phyloP scores from a whole-genome alignment of 805 yeast species.

The Cyberlindnera misumaiensis region DNA sequence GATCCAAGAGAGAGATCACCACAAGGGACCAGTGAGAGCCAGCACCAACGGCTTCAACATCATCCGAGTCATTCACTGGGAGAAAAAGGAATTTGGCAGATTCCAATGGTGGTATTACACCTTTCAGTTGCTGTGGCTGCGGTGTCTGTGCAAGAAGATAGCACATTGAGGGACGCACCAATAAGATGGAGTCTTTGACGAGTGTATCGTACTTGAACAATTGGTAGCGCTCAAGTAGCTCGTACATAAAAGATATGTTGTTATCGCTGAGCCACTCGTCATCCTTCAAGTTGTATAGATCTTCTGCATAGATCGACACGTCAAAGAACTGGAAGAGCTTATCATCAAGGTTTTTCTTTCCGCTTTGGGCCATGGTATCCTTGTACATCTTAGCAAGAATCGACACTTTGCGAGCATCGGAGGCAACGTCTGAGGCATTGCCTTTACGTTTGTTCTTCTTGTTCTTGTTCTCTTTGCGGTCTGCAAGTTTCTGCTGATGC shows the following conservation, averaged over 20 bases:
- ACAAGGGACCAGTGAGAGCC: slow-evolving; percentile 78
- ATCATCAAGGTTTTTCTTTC: slow-evolving; percentile 8
- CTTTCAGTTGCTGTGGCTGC: slow-evolving; percentile 36
- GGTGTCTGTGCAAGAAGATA: slow-evolving; percentile 51
- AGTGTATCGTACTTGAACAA: slow-evolving; percentile 21
- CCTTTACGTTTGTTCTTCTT: slow-evolving; percentile 11
- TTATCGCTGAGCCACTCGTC: slow-evolving; percentile 75
- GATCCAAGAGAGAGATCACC: slow-evolving; percentile 42
- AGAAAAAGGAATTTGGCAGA: slow-evolving; percentile 47
- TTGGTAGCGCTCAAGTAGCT: slow-evolving; percentile 37
- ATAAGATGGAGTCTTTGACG: slow-evolving; percentile 27
- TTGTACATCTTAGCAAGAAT: slow-evolving; percentile 11
- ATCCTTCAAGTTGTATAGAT: slow-evolving; percentile 48
- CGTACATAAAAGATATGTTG: slow-evolving; percentile 57
- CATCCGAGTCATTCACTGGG: slow-evolving; percentile 63
- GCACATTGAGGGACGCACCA: slow-evolving; percentile 56
- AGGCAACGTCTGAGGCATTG: slow-evolving; percentile 9
- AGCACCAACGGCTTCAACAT: slow-evolving; percentile 49
- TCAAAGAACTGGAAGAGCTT: slow-evolving; percentile 45
- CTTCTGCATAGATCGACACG: slow-evolving; percentile 51
- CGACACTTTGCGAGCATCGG: slow-evolving; percentile 14
- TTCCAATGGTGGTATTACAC: slow-evolving; percentile 40
- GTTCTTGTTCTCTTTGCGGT: slow-evolving; percentile 4
- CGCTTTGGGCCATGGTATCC: slow-evolving; percentile 9
- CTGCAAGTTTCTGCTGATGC: neutral